Evolutionary conservation across 2,329 filamentous ascomycete species (phyloP), one percentile per base, ranked within the genome.

Genomic region (Phyllosticta paracitricarpa): DNA sequence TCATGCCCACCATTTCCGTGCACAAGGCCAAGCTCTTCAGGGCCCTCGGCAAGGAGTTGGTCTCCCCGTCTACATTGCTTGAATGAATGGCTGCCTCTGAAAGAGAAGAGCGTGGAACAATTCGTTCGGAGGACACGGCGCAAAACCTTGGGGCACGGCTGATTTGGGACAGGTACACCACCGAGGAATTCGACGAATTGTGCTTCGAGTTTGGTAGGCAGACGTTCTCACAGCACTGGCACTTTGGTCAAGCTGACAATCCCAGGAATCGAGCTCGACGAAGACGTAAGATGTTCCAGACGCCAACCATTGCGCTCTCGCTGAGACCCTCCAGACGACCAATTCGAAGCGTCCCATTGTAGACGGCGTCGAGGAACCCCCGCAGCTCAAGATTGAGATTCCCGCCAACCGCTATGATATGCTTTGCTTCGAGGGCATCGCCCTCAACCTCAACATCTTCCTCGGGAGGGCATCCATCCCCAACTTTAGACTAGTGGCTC

Each of bases 301-400:
- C 63, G 25, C 53, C 22, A 54, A 19, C 9, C 51, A 53, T 54
- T 54, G 54, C 51, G 26, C 58, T 25, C 25, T 17, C 24, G 58
- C 58, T 61, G 58, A 61, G 54, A 33, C 25, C 10, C 30, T 30
- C 56, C 68, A 78, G 78, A 94, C 89, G 57, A 88, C 90, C 67
- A 82, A 89, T 69, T 81, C 84, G 62, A 85, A 90, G 66, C 82
- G 89, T 55, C 89, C 89, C 33, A 78, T 88, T 62, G 82, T 89
- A 69, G 82, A 91, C 78, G 88, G 88, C 73, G 84, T 87, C 68
- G 89, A 95, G 76, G 90, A 96, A 77, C 85, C 90, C 58, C 88
- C 94, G 61, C 90, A 97, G 77, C 84, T 97, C 71, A 97, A 97
- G 82, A 97, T 99, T 72, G 93, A 97, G 76, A 96, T 97, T 70